These are phyloP conservation scores for Echinosophora koreensis DNA, from an alignment of 306 rosid genomes.

Conservation along the genomic window DNA sequence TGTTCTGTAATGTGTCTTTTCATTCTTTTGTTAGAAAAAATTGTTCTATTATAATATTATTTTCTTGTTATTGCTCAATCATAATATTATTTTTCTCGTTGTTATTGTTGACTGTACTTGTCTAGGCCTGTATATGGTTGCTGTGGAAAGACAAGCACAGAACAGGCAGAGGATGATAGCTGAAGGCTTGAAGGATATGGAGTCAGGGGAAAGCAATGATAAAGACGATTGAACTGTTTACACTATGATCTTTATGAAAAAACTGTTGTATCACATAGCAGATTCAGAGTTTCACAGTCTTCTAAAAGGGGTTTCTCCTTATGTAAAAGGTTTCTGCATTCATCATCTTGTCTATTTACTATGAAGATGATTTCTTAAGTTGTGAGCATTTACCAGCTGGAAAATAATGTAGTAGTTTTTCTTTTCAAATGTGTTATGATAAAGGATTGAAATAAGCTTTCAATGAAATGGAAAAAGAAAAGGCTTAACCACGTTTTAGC, in stretches of 20 bases:
- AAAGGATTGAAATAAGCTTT: conserved; percentile 4
- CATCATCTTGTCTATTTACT: conserved; percentile 21
- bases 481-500: not conserved
- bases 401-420: conserved; percentile 21
- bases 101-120: conserved; percentile 22
- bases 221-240: conserved; percentile 28
- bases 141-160: conserved; percentile 53
- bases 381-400: conserved; percentile 25
- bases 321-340: conserved; percentile 9
- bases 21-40: not conserved
- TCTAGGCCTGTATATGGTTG: conserved; percentile 61
- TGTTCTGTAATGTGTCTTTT: conserved; percentile 12
- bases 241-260: conserved; percentile 21
- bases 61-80: not conserved
- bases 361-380: not conserved
- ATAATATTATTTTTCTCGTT: conserved; percentile 21
- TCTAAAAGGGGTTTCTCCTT: conserved; percentile 25
- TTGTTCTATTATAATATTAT: not conserved
- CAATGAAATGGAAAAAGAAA: not conserved
- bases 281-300: conserved; percentile 32
- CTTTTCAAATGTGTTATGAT: not conserved
- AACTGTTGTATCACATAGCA: not conserved
- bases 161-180: conserved; percentile 59
- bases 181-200: conserved; percentile 54
- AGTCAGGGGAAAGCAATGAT: conserved; percentile 36